Percentiles rank a stretch among this genome's conserved stretches.
Evolutionary conservation across 129 eudicot species (phyloP).

Genomic region (Flaveria ramosissima): DNA sequence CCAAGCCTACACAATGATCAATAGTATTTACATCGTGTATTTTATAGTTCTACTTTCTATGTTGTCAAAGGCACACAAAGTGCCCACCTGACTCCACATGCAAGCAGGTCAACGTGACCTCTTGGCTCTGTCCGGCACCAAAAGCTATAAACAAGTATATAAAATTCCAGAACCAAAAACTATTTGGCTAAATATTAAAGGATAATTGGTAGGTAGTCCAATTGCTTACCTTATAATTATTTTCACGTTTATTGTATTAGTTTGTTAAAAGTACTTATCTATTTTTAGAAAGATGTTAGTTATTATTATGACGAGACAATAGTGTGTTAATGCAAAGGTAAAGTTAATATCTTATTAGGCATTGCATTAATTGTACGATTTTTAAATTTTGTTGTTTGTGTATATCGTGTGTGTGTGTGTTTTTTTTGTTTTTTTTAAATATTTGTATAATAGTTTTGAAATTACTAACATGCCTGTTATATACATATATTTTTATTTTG

Average conservation of each 20-base stretch:
- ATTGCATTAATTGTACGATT: not conserved
- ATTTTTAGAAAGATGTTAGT: not conserved
- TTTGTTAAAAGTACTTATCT: not conserved
- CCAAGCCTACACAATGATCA: not conserved
- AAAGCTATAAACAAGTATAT: not conserved
- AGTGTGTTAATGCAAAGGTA: not conserved
- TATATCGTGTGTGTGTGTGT: too few species aligned
- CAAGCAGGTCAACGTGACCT: not conserved
- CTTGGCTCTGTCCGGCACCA: not conserved
- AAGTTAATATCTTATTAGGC: not conserved
- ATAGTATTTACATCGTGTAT: not conserved
- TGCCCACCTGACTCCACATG: not conserved
- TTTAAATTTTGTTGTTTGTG: not conserved
- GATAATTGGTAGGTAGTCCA: not conserved
- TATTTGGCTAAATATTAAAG: not conserved
- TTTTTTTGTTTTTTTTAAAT: not conserved
- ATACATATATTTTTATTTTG: too few species aligned
- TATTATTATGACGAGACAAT: too few species aligned
- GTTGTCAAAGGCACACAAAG: not conserved
- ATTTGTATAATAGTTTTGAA: not conserved
- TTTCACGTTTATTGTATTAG: not conserved
- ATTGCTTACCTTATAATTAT: not conserved
- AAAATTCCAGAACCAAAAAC: not conserved
- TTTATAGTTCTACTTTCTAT: not conserved
- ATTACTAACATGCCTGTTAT: too few species aligned